Evolutionary conservation across 2,329 filamentous ascomycete genomes (phyloP).

Genomic region (Escovopsis sp.): DNA sequence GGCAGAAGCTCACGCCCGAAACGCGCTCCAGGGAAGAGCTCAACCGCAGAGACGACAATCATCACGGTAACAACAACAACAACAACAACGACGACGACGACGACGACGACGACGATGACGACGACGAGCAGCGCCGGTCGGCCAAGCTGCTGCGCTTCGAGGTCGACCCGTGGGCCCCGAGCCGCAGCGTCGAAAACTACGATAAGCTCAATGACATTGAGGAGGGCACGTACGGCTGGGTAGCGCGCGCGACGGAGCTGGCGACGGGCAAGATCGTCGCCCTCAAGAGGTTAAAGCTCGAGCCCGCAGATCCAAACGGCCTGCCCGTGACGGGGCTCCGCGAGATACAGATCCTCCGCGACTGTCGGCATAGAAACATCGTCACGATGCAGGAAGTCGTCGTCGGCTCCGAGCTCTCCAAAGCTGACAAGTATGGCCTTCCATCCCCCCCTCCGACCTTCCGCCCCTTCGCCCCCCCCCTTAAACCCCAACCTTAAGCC

Average conservation of each 20-base stretch:
- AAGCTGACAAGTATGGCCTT: constrained; percentile 35
- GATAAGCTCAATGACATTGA: constrained; percentile 94
- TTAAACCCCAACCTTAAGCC: too few relatives aligned
- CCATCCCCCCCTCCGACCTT: not conserved
- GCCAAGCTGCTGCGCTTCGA: constrained; percentile 59
- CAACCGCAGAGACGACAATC: not conserved
- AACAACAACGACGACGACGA: constrained; percentile 6
- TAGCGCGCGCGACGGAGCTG: constrained; percentile 67
- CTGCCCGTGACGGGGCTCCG: constrained; percentile 85
- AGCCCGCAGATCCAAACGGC: constrained; percentile 55
- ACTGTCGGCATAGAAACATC: constrained; percentile 69
- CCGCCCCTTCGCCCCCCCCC: too few relatives aligned
- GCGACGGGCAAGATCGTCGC: constrained; percentile 70
- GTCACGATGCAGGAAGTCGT: constrained; percentile 75
- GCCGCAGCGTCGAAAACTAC: constrained; percentile 72
- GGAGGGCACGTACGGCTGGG: constrained; percentile 91
- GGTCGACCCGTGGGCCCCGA: constrained; percentile 49
- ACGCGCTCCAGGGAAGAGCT: constrained; percentile 10
- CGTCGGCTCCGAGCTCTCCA: constrained; percentile 46
- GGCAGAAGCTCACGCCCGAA: constrained; percentile 41
- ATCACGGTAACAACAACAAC: constrained; percentile 8
- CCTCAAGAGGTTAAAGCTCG: constrained; percentile 86
- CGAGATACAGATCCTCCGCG: constrained; percentile 82
- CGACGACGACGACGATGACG: constrained; percentile 8
- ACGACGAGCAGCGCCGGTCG: constrained; percentile 12